A percentile compares a stretch with the other conserved stretches of the same genome.
These are phyloP conservation scores for Solanum ossicruentum DNA, from an alignment of 257 asterid genomes.

Conservation along the genomic window DNA sequence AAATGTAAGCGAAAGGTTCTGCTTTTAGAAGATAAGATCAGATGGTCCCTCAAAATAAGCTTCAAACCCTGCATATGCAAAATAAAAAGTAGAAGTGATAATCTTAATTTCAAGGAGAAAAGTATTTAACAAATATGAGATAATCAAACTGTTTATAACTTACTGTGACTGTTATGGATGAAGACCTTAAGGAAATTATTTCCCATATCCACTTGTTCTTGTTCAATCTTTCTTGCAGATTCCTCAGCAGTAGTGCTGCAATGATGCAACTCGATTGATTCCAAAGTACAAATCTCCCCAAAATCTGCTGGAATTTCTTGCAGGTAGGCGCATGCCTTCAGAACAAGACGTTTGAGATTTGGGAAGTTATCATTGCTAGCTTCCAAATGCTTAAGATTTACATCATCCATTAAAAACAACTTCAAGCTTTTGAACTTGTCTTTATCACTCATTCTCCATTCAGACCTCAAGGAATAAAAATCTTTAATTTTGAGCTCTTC, in stretches of 20 bases:
- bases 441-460: background rate
- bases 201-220: too few relatives aligned
- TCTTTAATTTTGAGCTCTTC: background rate
- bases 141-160: too few relatives aligned
- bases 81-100: background rate
- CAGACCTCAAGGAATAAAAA: fast-evolving
- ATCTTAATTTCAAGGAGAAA: background rate
- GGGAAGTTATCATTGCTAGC: background rate
- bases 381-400: background rate
- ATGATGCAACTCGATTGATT: too few relatives aligned
- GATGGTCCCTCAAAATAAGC: background rate
- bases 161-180: too few relatives aligned
- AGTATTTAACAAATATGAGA: background rate
- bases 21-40: too few relatives aligned
- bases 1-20: too few relatives aligned
- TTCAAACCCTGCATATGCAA: background rate
- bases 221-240: too few relatives aligned
- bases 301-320: too few relatives aligned
- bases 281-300: too few relatives aligned
- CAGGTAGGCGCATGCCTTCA: too few relatives aligned
- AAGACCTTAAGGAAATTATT: too few relatives aligned
- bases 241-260: too few relatives aligned
- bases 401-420: background rate
- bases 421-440: background rate
- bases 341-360: background rate